Evolutionary conservation across 1,284 basidiomycete species (phyloP).

Genomic region (Acaromyces ingoldii): DNA sequence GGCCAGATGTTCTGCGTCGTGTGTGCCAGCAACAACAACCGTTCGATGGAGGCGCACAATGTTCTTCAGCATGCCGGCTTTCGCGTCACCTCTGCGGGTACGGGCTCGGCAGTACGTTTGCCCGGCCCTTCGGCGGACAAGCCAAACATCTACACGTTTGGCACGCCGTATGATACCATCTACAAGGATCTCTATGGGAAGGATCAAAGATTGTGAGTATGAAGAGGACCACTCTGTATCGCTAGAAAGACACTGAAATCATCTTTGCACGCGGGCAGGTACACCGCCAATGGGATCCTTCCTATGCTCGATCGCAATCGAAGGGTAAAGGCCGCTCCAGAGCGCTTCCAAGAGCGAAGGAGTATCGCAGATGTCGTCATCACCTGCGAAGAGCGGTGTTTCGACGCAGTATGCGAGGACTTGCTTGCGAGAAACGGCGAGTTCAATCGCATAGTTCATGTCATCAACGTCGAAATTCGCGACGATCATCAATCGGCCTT

Average conservation of each 20-base stretch:
- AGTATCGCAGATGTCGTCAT: slow-evolving; percentile 90
- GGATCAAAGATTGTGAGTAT: slow-evolving; percentile 69
- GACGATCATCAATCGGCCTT: slow-evolving; percentile 98
- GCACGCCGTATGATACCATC: slow-evolving; percentile 95
- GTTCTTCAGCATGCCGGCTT: slow-evolving; percentile 75
- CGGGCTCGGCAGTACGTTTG: slow-evolving; percentile 90
- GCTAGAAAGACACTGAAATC: neutral
- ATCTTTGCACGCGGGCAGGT: neutral
- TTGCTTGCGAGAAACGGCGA: slow-evolving; percentile 82
- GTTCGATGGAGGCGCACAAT: slow-evolving; percentile 97
- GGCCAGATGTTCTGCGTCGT: slow-evolving; percentile 80
- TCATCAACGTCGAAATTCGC: slow-evolving; percentile 98
- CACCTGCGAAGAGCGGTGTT: slow-evolving; percentile 98
- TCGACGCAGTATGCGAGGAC: slow-evolving; percentile 97
- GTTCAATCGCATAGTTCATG: slow-evolving; percentile 84
- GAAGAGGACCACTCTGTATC: neutral
- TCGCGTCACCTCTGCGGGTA: slow-evolving; percentile 87
- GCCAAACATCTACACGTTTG: slow-evolving; percentile 94
- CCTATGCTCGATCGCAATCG: slow-evolving; percentile 97
- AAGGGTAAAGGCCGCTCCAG: slow-evolving; percentile 83
- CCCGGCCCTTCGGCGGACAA: slow-evolving; percentile 95
- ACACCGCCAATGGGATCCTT: slow-evolving; percentile 91
- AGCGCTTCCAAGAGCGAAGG: slow-evolving; percentile 90
- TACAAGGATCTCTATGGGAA: slow-evolving; percentile 86
- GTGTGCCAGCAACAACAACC: slow-evolving; percentile 88